Percentiles rank a stretch among this genome's conserved stretches.
These are phyloP conservation scores for Ambrosia hybrid DNA, from an alignment of 140 eudicot species.

Conservation along the genomic window DNA sequence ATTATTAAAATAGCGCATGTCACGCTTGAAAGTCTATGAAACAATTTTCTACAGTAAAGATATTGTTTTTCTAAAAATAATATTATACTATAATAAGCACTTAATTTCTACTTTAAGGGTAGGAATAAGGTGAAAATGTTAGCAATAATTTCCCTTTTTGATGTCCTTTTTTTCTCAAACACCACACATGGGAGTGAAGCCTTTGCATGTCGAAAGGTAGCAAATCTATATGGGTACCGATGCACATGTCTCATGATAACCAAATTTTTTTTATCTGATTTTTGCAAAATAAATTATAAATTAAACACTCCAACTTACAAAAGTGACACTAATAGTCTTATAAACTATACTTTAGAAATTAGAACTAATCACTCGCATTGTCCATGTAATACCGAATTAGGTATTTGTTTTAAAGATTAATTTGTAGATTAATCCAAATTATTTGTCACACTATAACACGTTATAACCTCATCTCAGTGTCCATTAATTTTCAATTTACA, in stretches of 20 bases:
- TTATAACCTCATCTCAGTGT: too few relatives aligned
- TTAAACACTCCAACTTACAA: background rate
- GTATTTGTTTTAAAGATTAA: too few relatives aligned
- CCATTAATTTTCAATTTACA: too few relatives aligned
- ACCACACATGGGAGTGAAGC: conserved; percentile 35
- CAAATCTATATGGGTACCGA: conserved; percentile 37
- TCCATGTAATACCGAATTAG: too few relatives aligned
- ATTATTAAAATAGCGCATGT: conserved; percentile 22
- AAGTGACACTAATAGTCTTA: background rate
- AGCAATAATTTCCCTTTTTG: conserved; percentile 5
- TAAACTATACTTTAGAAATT: background rate
- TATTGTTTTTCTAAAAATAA: background rate
- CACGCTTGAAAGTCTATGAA: conserved; percentile 9
- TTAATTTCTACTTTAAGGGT: too few relatives aligned
- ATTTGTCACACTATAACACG: too few relatives aligned
- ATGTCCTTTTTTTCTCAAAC: conserved; percentile 28
- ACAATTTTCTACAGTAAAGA: background rate
- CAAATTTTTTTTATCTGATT: background rate
- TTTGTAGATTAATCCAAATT: too few relatives aligned
- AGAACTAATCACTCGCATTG: too few relatives aligned
- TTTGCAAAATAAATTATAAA: background rate
- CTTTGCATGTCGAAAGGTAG: conserved; percentile 22
- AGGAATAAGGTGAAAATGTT: too few relatives aligned
- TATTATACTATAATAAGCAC: background rate
- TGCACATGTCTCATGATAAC: conserved; percentile 14